Evolutionary conservation across 768 basidiomycete genomes (phyloP).

Genomic region (Agrocybe chaxingu): DNA sequence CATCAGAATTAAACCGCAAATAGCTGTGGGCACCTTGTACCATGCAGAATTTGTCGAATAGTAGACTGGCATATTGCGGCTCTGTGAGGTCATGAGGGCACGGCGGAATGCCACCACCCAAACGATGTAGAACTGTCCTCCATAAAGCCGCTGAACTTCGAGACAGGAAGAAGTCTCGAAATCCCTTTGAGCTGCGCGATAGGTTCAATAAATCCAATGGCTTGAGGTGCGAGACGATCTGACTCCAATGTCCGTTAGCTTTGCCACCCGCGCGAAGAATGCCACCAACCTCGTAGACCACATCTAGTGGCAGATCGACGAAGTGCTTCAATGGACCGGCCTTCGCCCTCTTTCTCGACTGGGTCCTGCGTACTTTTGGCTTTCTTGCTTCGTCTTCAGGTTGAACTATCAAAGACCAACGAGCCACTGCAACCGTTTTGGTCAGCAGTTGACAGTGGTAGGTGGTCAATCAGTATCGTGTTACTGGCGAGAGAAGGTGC

Average conservation of each 20-base stretch:
- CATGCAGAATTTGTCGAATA: neutral
- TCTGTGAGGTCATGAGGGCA: neutral
- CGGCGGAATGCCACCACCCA: neutral
- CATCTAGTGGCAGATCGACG: constrained; percentile 6
- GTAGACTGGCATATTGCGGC: neutral
- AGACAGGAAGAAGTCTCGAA: neutral
- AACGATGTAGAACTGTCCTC: neutral
- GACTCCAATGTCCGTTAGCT: neutral
- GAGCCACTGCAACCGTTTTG: neutral
- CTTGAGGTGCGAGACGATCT: neutral
- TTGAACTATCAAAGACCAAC: constrained; percentile 37
- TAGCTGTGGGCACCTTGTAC: neutral
- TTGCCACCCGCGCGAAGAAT: neutral
- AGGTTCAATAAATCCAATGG: neutral
- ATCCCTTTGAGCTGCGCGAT: neutral
- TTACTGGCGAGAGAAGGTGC: too few relatives aligned
- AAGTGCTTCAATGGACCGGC: constrained; percentile 3
- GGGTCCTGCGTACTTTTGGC: neutral
- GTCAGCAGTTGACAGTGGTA: too few relatives aligned
- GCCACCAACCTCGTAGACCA: constrained; percentile 5
- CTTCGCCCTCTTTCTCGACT: neutral
- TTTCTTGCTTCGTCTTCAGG: constrained; percentile 28
- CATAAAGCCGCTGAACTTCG: neutral
- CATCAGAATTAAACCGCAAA: neutral
- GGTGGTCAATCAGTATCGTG: too few relatives aligned